These are phyloP conservation scores for Decorospora gaudefroyi DNA, from an alignment of 2,329 filamentous ascomycete genomes.

Conservation along the genomic window DNA sequence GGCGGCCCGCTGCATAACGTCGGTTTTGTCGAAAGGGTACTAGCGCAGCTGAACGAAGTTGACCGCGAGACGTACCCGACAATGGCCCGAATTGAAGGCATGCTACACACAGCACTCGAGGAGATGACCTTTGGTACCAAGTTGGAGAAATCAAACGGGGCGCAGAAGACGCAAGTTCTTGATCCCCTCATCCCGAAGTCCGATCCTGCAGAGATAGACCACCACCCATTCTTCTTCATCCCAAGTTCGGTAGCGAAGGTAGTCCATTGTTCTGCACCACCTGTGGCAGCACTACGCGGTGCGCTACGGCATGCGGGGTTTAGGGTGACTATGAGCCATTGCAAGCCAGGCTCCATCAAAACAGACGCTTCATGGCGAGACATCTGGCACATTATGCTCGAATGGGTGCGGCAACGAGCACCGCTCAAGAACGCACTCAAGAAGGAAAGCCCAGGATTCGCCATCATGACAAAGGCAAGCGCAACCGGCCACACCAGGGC, in stretches of 20 bases:
- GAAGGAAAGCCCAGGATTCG: conserved; percentile 70
- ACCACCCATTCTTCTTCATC: conserved; percentile 83
- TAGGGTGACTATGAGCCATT: conserved; percentile 81
- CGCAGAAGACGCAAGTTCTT: conserved; percentile 28
- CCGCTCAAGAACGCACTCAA: conserved; percentile 77
- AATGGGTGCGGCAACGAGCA: conserved; percentile 82
- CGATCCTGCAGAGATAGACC: conserved; percentile 59
- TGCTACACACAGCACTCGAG: conserved; percentile 86
- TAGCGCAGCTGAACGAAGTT: conserved; percentile 70
- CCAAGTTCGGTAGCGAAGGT: conserved; percentile 74
- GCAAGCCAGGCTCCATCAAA: conserved; percentile 86
- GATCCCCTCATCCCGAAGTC: conserved; percentile 48
- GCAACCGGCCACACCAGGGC: conserved; percentile 23
- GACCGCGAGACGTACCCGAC: conserved; percentile 77
- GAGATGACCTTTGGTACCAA: conserved; percentile 57
- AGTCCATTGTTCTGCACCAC: conserved; percentile 77
- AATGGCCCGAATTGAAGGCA: conserved; percentile 79
- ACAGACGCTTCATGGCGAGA: conserved; percentile 89
- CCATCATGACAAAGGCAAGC: conserved; percentile 53
- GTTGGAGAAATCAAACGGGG: conserved; percentile 21
- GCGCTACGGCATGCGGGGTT: conserved; percentile 83
- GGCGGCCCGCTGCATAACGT: conserved; percentile 84
- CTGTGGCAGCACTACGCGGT: conserved; percentile 78
- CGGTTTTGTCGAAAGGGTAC: conserved; percentile 77
- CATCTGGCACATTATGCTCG: conserved; percentile 90